These are phyloP conservation scores for Trichoderma asperellum DNA, from an alignment of 2,329 filamentous ascomycete species.

Conservation along the genomic window DNA sequence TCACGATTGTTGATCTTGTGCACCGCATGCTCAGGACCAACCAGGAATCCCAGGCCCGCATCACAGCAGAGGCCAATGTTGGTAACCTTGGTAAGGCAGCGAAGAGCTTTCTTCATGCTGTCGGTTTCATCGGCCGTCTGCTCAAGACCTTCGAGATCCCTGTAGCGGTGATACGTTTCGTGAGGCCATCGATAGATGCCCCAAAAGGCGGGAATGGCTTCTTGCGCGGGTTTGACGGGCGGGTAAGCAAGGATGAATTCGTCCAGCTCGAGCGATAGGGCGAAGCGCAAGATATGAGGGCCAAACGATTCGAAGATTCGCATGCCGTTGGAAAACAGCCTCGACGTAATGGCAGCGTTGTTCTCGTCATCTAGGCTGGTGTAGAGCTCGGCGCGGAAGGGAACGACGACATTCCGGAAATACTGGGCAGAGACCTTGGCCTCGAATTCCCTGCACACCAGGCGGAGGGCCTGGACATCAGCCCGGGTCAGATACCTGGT, in stretches of 20 bases:
- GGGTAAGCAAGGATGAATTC: constrained; percentile 55
- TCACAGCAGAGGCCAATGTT: constrained; percentile 71
- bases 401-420: constrained; percentile 66
- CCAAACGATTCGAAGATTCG: constrained; percentile 66
- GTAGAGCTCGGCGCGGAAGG: constrained; percentile 68
- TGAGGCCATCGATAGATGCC: constrained; percentile 68
- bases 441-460: constrained; percentile 64
- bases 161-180: constrained; percentile 61
- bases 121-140: constrained; percentile 65
- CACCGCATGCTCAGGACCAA: constrained; percentile 61
- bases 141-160: constrained; percentile 63
- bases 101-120: constrained; percentile 64
- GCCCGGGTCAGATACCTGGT: constrained; percentile 57
- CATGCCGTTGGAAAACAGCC: constrained; percentile 54
- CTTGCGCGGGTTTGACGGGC: constrained; percentile 59
- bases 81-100: constrained; percentile 56
- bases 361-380: constrained; percentile 40
- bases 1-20: constrained; percentile 46
- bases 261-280: constrained; percentile 70
- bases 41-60: constrained; percentile 68
- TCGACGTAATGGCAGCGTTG: constrained; percentile 33
- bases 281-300: constrained; percentile 63
- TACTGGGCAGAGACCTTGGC: constrained; percentile 59
- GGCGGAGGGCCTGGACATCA: constrained; percentile 63
- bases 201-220: constrained; percentile 62